A percentile compares a stretch with the other conserved stretches of the same genome.
Conservation (phyloP, 2,329 filamentous ascomycete genomes). For the Biscogniauxia mediterranea region DNA sequence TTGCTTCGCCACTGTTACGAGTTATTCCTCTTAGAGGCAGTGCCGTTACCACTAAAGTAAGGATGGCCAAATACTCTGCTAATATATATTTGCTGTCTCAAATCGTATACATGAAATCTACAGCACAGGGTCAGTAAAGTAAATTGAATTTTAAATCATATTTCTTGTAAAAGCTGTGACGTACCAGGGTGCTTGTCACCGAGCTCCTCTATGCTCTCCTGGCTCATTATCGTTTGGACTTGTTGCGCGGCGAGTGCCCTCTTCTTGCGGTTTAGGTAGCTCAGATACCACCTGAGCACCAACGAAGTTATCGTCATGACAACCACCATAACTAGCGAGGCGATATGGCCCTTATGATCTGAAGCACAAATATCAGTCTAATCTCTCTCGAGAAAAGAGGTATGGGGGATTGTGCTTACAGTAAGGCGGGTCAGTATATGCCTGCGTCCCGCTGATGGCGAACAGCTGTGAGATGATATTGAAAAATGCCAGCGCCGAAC, state of each 20-base stretch:
- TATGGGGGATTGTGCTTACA: conserved; percentile 11
- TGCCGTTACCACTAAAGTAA: too few relatives aligned
- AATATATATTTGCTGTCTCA: neutral
- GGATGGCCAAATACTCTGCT: too few relatives aligned
- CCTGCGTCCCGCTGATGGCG: conserved; percentile 24
- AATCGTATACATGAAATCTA: neutral
- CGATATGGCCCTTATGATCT: conserved; percentile 19
- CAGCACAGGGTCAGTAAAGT: neutral
- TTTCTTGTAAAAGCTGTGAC: neutral
- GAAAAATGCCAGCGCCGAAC: conserved; percentile 21
- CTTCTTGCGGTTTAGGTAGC: conserved; percentile 20
- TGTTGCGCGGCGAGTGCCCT: conserved; percentile 7
- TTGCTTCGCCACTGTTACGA: too few relatives aligned
- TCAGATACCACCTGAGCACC: conserved; percentile 14
- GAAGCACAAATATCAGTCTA: conserved; percentile 8
- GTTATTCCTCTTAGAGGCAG: too few relatives aligned
- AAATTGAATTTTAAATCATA: neutral
- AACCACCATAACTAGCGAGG: conserved; percentile 17
- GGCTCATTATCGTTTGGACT: conserved; percentile 5
- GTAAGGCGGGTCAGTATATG: conserved; percentile 23
- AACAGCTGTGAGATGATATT: conserved; percentile 22
- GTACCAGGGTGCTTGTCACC: conserved; percentile 23
- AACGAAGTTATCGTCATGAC: conserved; percentile 17
- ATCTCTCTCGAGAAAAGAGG: neutral
- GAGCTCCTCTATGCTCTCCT: conserved; percentile 20